These are phyloP conservation scores for Clavispora carvajalis DNA, from an alignment of 805 yeast species.

Conservation along the genomic window DNA sequence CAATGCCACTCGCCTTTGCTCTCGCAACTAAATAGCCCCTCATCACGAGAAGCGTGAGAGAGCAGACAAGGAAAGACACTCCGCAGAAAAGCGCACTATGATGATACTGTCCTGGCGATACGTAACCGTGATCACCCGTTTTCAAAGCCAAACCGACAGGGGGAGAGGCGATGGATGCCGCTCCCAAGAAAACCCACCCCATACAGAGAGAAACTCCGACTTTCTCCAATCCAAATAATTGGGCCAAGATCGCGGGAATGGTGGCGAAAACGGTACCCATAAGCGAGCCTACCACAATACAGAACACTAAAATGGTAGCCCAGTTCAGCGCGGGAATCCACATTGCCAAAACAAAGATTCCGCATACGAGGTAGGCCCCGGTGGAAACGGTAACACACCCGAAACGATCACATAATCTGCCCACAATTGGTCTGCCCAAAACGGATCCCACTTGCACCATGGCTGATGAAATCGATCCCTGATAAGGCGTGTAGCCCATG, in stretches of 20 bases:
- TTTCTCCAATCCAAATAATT: slow-evolving; percentile 50
- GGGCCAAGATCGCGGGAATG: slow-evolving; percentile 45
- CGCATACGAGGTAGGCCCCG: slow-evolving; percentile 20
- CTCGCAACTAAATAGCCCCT: slow-evolving; percentile 56
- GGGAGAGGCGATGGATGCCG: slow-evolving; percentile 52
- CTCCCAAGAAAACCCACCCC: slow-evolving; percentile 50
- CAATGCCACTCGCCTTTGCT: slow-evolving; percentile 21
- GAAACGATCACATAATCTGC: slow-evolving; percentile 43
- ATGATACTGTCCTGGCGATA: slow-evolving; percentile 43
- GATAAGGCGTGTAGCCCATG: slow-evolving; percentile 48
- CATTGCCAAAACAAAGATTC: slow-evolving; percentile 30
- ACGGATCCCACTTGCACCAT: slow-evolving; percentile 56
- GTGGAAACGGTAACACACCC: slow-evolving; percentile 48
- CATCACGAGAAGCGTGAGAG: slow-evolving; percentile 36
- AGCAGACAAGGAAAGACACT: slow-evolving; percentile 43
- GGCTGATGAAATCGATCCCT: slow-evolving; percentile 56
- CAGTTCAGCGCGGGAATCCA: slow-evolving; percentile 43
- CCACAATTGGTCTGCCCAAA: slow-evolving; percentile 52
- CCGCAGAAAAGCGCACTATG: slow-evolving; percentile 59
- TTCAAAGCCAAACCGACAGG: slow-evolving; percentile 54
- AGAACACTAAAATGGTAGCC: slow-evolving; percentile 51
- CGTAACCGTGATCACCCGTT: slow-evolving; percentile 15
- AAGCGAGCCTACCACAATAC: slow-evolving; percentile 46
- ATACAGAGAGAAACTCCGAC: slow-evolving; percentile 45
- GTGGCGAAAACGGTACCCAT: slow-evolving; percentile 64